phyloP scores from a whole-genome alignment of 2,329 filamentous ascomycete genomes.

The Phaeophleospora eucalypticola region DNA sequence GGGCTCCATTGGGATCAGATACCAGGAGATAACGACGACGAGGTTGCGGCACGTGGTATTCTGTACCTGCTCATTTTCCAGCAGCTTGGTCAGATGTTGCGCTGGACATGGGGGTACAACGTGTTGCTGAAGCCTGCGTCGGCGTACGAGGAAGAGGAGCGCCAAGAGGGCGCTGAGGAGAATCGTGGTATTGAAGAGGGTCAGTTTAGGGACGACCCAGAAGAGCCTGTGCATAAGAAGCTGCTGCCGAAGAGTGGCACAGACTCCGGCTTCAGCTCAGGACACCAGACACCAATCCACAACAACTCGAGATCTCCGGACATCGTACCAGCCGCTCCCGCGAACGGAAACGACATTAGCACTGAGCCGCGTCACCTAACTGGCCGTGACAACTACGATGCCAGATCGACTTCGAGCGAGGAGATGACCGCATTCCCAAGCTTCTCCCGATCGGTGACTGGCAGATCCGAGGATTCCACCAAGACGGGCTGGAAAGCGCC shows the following conservation, averaged over 20 bases:
- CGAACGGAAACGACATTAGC: constrained; percentile 45
- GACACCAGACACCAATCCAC: constrained; percentile 40
- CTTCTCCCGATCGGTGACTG: constrained; percentile 28
- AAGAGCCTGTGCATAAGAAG: constrained; percentile 32
- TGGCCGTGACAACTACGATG: constrained; percentile 24
- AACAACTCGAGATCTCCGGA: constrained; percentile 8
- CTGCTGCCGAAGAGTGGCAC: constrained; percentile 12
- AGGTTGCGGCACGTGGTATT: constrained; percentile 89
- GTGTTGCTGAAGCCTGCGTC: constrained; percentile 84
- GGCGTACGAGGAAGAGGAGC: constrained; percentile 62
- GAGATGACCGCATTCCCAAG: constrained; percentile 50
- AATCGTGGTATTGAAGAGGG: constrained; percentile 44
- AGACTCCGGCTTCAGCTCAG: constrained; percentile 47
- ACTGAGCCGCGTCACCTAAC: constrained; percentile 37
- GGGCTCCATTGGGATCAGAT: constrained; percentile 92
- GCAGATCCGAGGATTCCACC: constrained; percentile 9
- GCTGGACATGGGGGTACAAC: constrained; percentile 98
- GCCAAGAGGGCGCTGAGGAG: constrained; percentile 51
- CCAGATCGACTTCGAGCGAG: constrained; percentile 40
- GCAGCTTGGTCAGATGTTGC: constrained; percentile 87
- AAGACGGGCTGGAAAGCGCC: constrained; percentile 25
- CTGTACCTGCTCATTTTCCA: constrained; percentile 96
- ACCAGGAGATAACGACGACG: constrained; percentile 87
- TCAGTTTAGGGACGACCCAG: constrained; percentile 52
- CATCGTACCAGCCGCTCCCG: constrained; percentile 39